Evolutionary conservation across 441 rosid species (phyloP).

Genomic region (Monsonia emarginata): DNA sequence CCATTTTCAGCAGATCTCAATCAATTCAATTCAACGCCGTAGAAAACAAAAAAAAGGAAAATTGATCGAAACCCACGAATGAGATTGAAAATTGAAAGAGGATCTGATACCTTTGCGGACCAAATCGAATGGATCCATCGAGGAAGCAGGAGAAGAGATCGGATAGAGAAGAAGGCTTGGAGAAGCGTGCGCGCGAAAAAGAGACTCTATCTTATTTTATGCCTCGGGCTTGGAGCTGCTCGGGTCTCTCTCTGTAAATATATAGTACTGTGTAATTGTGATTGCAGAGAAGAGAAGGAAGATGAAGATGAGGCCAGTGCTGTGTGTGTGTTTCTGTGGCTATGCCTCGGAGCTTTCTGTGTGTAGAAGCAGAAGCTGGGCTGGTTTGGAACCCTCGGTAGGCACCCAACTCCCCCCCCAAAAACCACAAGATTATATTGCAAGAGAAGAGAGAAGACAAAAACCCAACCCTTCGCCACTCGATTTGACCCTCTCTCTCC

Average conservation of each 20-base stretch:
- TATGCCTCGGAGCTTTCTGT: no score
- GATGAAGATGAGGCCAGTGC: not conserved
- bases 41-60: not conserved
- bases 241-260: not conserved
- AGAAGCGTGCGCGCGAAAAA: not conserved
- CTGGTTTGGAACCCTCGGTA: not conserved
- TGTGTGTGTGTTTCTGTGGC: conserved; percentile 4
- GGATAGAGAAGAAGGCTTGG: conserved; percentile 5
- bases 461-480: conserved; percentile 34
- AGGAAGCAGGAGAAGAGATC: conserved; percentile 17
- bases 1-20: conserved; percentile 22
- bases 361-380: not conserved
- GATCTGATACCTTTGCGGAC: conserved; percentile 49
- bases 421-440: conserved; percentile 30
- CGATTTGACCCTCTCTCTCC: conserved; percentile 28
- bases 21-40: conserved; percentile 11
- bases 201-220: not conserved
- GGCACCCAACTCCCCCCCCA: conserved; percentile 23
- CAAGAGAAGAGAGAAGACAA: not conserved
- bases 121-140: conserved; percentile 64
- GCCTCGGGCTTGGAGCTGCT: conserved; percentile 32
- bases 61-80: not conserved
- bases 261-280: no score
- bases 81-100: not conserved
- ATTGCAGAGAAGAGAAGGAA: not conserved